Base-by-base conservation (phyloP, 139 green algal species). In the Coccomyxa sp. region DNA sequence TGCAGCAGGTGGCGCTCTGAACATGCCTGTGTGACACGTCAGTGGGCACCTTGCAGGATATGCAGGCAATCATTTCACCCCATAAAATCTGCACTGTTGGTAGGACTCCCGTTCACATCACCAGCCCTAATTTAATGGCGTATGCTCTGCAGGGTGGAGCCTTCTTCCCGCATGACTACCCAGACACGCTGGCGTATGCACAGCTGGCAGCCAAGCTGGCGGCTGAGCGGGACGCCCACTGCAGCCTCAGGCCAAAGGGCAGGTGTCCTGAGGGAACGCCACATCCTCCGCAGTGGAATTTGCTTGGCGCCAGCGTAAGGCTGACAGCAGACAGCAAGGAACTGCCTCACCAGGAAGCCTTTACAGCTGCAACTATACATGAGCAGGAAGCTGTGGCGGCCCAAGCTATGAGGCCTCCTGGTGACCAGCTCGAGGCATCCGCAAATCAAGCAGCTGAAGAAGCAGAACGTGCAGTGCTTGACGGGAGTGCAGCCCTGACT, bases 81-180 rank as follows among this genome's bases (percentile, higher is more conserved):
- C n/a, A n/a, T n/a, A n/a, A n/a, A n/a, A n/a, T n/a, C n/a, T n/a
- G n/a, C n/a, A n/a, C n/a, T n/a, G n/a, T n/a, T 64, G 50, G 2
- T 3, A 64, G 50, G 50, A 64, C 27, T 5, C 4, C 50, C 50
- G 22, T 5, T 3, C 5, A 6, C 22, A 22, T 1, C 50, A 64
- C 50, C 5, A 18, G 18, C 22, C 27, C 18, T 22, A 5, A 31
- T 18, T 64, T 18, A 64, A 64, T n/a, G n/a, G n/a, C n/a, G n/a
- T n/a, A n/a, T n/a, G n/a, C n/a, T 37, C 18, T 37, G 27, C 70
- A 75, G 70, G 70, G 70, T 35, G 39, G 35, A 7, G 70, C 70
- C 6, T 39, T 39, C 36, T 75, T 75, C 70, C 70, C 70, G 0
- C 40, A 39, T 27, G 70, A 75, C 36, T 75, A 55, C 33, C 70